Conservation (phyloP, 305 asterid species). For the Fraxinus baroniana region DNA sequence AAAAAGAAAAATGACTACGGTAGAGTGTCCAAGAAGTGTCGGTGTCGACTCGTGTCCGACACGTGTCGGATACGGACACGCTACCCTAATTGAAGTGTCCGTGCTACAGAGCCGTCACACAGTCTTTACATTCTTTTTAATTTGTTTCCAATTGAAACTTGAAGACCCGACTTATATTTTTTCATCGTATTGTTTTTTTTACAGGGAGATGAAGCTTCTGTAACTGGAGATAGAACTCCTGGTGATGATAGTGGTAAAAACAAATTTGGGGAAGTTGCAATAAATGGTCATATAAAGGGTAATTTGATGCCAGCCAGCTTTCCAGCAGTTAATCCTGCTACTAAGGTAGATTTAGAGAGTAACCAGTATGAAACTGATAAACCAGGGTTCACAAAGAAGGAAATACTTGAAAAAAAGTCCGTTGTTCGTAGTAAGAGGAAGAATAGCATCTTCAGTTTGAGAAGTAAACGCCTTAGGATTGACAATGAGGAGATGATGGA, state of each 20-base stretch:
- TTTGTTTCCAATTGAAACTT: background rate
- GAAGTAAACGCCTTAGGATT: conserved; percentile 60
- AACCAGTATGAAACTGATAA: conserved; percentile 33
- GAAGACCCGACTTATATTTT: conserved; percentile 9
- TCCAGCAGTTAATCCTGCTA: conserved; percentile 27
- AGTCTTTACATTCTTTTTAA: no score
- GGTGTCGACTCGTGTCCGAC: no score
- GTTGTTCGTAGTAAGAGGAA: conserved; percentile 56
- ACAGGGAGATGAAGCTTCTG: conserved; percentile 63
- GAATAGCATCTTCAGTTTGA: conserved; percentile 52
- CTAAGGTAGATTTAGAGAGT: conserved; percentile 34
- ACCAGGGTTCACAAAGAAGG: conserved; percentile 41
- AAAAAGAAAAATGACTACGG: no score
- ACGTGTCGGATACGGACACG: no score
- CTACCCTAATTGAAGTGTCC: no score
- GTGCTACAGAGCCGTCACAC: no score
- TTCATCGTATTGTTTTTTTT: conserved; percentile 19
- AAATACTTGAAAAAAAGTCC: conserved; percentile 45
- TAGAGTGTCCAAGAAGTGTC: no score
- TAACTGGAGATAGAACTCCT: conserved; percentile 32
- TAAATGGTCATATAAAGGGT: conserved; percentile 39
- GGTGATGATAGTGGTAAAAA: conserved; percentile 42
- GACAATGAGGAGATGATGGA: conserved; percentile 59
- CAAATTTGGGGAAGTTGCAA: conserved; percentile 33
- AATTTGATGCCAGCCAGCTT: conserved; percentile 32